A percentile compares a stretch with the other conserved stretches of the same genome.
phyloP scores from a whole-genome alignment of 805 yeast species.

The Nakazawaea ambrosiae region DNA sequence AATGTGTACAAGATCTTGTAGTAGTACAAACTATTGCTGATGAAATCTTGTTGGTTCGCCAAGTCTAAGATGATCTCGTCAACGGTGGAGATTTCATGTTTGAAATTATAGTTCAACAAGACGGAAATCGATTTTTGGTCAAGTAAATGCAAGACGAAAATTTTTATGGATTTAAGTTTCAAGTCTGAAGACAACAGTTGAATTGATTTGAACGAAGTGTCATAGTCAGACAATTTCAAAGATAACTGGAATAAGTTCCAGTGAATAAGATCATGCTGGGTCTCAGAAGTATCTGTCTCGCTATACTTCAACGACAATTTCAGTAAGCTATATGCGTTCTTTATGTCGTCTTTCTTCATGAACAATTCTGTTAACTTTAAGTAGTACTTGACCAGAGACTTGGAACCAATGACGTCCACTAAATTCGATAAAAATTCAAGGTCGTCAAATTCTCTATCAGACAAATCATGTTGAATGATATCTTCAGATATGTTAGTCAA shows the following conservation, averaged over 20 bases:
- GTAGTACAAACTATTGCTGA: slow-evolving; percentile 25
- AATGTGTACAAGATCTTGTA: slow-evolving; percentile 46
- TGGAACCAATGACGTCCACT: slow-evolving; percentile 19
- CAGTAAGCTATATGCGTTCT: slow-evolving; percentile 10
- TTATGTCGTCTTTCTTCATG: slow-evolving; percentile 18
- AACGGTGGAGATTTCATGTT: slow-evolving; percentile 2
- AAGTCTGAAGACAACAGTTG: slow-evolving; percentile 1
- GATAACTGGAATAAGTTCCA: slow-evolving; percentile 22
- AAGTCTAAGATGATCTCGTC: slow-evolving; percentile 5
- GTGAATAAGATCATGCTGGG: slow-evolving; percentile 16
- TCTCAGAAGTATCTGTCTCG: slow-evolving; percentile 17
- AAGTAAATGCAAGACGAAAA: slow-evolving; percentile 7
- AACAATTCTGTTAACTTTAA: slow-evolving; percentile 31
- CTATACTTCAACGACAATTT: slow-evolving; percentile 14
- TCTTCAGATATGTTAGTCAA: slow-evolving; percentile 21
- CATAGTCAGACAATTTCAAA: slow-evolving; percentile 22
- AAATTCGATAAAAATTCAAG: background rate
- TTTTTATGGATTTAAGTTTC: slow-evolving; percentile 3
- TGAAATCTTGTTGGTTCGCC: slow-evolving; percentile 5
- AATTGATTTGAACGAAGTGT: slow-evolving; percentile 19
- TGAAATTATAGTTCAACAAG: slow-evolving; percentile 3
- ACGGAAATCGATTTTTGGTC: slow-evolving; percentile 4
- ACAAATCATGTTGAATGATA: slow-evolving; percentile 20
- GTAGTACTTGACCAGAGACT: slow-evolving; percentile 27
- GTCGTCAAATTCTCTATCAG: slow-evolving; percentile 11